Evolutionary conservation across 2,329 filamentous ascomycete species (phyloP), one percentile per base, ranked within the genome.

Genomic region (Anthostomella pinea): DNA sequence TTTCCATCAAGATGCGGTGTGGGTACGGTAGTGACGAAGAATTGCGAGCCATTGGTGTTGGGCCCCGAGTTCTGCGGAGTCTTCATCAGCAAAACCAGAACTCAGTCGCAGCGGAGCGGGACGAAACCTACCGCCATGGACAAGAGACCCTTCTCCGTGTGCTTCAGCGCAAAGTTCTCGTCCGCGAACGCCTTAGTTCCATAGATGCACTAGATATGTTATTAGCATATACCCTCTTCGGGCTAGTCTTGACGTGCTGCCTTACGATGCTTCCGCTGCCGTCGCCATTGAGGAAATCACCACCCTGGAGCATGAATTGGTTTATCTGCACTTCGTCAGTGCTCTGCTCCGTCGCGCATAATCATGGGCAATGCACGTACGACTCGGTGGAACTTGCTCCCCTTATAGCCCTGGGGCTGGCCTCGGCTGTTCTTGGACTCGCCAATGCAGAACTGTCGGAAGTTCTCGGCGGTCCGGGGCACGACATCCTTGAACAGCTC

Each of bases 301-400:
- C 93, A 29, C 91, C 91, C 64, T 98, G 93, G 56, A 93, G 86
- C 91, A 97, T 97, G 69, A 97, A 96, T 56, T 87, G 85, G 66
- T 86, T 87, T 62, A 96, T 95, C 87, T 94, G 34, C 14, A 10
- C 7, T 3, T 6, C 15, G 26, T 50, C 29, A 45, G 41, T 25
- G 19, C 18, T n/a, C 19, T 35, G 14, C 28, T 8, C n/a, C n/a
- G n/a, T 30, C n/a, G 27, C 18, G 29, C 7, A 20, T n/a, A 35
- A 9, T 14, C n/a, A 16, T 8, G 11, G 7, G 16, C 10, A 14
- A 29, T 10, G 33, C 29, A 71, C 84, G 54, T 66, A 94, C 88
- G 53, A 97, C 87, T 40, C 93, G 83, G 66, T 97, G 93, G 57
- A 97, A 96, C 63, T 88, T 94, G 69, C 79, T 85, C 35, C 87